Conservation (phyloP, 208 protist species). For the Wallacemonas rigidus region DNA sequence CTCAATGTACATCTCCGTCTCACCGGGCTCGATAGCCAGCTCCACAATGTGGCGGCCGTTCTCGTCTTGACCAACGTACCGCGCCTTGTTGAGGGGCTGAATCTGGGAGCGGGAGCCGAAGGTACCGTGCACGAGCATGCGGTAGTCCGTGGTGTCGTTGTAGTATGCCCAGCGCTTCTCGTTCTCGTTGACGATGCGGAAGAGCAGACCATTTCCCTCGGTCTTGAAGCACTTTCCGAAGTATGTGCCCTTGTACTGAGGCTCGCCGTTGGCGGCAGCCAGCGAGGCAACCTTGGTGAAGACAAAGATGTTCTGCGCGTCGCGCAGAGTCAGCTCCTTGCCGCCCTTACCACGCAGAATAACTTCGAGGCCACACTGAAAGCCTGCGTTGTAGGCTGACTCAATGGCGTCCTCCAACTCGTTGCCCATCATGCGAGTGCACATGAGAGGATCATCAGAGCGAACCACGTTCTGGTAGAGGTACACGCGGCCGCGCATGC, state of each 20-base stretch:
- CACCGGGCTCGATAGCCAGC: conserved; percentile 47
- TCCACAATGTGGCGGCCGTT: conserved; percentile 46
- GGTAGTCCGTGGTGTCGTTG: conserved; percentile 72
- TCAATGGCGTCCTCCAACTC: conserved; percentile 56
- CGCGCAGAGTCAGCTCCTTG: conserved; percentile 46
- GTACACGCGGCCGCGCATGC: conserved; percentile 39
- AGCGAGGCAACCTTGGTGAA: conserved; percentile 31
- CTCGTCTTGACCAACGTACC: conserved; percentile 30
- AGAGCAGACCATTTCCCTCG: conserved; percentile 67
- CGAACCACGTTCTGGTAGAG: conserved; percentile 51
- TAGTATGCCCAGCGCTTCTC: conserved; percentile 81
- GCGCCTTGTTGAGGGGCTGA: conserved; percentile 41
- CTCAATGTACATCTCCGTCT: conserved; percentile 75
- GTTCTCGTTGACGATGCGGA: conserved; percentile 76
- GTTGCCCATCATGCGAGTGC: conserved; percentile 42
- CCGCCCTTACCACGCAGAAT: conserved; percentile 25
- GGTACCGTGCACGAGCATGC: conserved; percentile 51
- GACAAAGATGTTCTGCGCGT: conserved; percentile 46
- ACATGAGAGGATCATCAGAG: conserved; percentile 52
- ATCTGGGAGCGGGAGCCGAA: conserved; percentile 66
- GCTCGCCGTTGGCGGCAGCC: conserved; percentile 33
- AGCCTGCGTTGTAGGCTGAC: conserved; percentile 51
- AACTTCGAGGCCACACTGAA: conserved; percentile 58
- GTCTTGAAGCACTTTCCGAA: conserved; percentile 69
- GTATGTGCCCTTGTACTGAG: conserved; percentile 63